phyloP scores from a whole-genome alignment of 306 rosid species.

The Argentina anserina region DNA sequence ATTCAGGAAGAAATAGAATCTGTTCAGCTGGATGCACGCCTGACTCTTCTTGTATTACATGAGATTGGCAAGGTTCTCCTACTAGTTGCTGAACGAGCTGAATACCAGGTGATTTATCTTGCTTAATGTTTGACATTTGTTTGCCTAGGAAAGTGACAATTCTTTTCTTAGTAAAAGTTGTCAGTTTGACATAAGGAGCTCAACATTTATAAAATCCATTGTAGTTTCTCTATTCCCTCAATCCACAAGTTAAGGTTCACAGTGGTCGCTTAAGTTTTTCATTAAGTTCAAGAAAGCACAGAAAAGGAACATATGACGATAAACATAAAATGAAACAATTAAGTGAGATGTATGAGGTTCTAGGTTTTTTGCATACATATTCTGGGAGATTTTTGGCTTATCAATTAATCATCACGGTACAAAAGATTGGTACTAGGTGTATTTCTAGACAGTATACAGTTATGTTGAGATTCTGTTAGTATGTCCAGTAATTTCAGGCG shows the following conservation, averaged over 20 bases:
- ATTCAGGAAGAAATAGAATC: conserved; percentile 94
- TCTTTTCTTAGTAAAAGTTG: background rate
- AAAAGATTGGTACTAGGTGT: background rate
- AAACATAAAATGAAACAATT: no score
- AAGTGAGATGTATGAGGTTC: background rate
- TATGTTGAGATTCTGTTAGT: conserved; percentile 11
- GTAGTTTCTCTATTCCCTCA: background rate
- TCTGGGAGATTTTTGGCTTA: background rate
- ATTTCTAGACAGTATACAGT: conserved; percentile 11
- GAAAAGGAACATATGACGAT: background rate
- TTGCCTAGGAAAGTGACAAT: background rate
- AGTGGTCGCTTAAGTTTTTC: background rate
- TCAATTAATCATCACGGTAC: background rate
- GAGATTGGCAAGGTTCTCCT: conserved; percentile 94
- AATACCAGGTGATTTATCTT: conserved; percentile 63
- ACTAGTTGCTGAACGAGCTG: conserved; percentile 79
- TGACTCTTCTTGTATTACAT: conserved; percentile 93
- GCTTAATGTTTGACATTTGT: background rate
- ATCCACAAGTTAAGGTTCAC: background rate
- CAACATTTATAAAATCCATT: background rate
- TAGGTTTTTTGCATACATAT: background rate
- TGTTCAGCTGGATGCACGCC: conserved; percentile 87
- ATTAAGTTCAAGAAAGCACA: background rate
- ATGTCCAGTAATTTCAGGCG: background rate
- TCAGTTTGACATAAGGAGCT: background rate